phyloP scores from a whole-genome alignment of 495 filamentous ascomycete species.

The Usnea hakonensis region DNA sequence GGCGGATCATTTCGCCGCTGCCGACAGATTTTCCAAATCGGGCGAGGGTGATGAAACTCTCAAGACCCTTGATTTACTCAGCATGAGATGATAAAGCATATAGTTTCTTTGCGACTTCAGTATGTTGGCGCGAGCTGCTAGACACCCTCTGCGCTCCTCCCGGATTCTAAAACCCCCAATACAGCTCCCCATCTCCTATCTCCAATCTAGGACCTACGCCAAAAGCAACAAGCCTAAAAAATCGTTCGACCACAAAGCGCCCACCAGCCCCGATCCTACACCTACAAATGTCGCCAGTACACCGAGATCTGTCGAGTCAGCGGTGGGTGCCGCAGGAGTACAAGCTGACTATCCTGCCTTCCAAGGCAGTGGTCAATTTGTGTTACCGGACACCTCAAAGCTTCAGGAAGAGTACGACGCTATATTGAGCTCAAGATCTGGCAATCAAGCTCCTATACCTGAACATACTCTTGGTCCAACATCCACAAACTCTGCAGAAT shows the following conservation, averaged over 20 bases:
- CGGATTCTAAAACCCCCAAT: not conserved
- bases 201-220: slow-evolving; percentile 40
- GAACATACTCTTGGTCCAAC: not conserved
- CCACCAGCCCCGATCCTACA: slow-evolving; percentile 19
- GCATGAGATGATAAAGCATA: not conserved
- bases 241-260: slow-evolving; percentile 37
- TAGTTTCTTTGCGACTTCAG: slow-evolving; percentile 1
- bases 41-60: no score
- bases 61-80: no score
- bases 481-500: not conserved
- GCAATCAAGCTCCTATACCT: not conserved
- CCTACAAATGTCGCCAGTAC: slow-evolving; percentile 10
- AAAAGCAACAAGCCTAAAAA: slow-evolving; percentile 40
- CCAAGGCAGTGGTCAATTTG: slow-evolving; percentile 3
- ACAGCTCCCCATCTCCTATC: slow-evolving; percentile 21
- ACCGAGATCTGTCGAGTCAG: not conserved
- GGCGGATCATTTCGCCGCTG: not conserved
- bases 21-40: not conserved
- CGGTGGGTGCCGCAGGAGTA: slow-evolving; percentile 1
- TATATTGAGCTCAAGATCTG: slow-evolving; percentile 5
- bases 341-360: slow-evolving; percentile 2
- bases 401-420: slow-evolving; percentile 14
- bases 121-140: slow-evolving; percentile 23
- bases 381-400: slow-evolving; percentile 14
- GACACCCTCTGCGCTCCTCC: slow-evolving; percentile 16